phyloP scores from a whole-genome alignment of 2,329 filamentous ascomycete genomes.

The Stenocarpella maydis region DNA sequence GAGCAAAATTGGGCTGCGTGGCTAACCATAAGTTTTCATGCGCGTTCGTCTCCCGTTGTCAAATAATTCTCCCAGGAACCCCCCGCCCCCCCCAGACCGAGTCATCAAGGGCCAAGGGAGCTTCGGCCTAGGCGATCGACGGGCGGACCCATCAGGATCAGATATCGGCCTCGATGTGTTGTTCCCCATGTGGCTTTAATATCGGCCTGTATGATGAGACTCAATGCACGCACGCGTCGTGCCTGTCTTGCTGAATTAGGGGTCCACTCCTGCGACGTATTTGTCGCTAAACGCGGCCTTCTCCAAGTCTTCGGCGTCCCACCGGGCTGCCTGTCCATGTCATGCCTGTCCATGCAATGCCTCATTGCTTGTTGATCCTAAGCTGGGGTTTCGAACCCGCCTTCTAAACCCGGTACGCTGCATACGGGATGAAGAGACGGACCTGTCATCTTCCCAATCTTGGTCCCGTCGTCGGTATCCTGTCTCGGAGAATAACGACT shows the following conservation, averaged over 20 bases:
- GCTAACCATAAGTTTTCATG: not conserved
- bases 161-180: slow-evolving; percentile 10
- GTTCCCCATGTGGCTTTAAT: slow-evolving; percentile 4
- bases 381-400: not conserved
- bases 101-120: not conserved
- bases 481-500: slow-evolving; percentile 18
- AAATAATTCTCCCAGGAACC: not conserved
- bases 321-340: slow-evolving; percentile 5
- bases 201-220: slow-evolving; percentile 4
- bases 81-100: not conserved
- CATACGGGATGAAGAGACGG: slow-evolving; percentile 4
- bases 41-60: not conserved
- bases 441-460: slow-evolving; percentile 1
- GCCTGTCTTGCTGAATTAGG: not conserved
- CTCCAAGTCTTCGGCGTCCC: slow-evolving; percentile 13
- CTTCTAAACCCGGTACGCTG: slow-evolving; percentile 8
- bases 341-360: slow-evolving; percentile 11
- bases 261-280: not conserved
- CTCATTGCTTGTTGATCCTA: slow-evolving; percentile 26
- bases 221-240: slow-evolving; percentile 1
- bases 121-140: slow-evolving; percentile 19
- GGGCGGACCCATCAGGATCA: slow-evolving; percentile 1
- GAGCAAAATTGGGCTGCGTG: not conserved
- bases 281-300: slow-evolving; percentile 6
- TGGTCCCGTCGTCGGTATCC: not conserved